Percentiles rank a stretch among this genome's conserved stretches.
phyloP scores from a whole-genome alignment of 108 stramenopile species.

The Discostella stelligeroides region DNA sequence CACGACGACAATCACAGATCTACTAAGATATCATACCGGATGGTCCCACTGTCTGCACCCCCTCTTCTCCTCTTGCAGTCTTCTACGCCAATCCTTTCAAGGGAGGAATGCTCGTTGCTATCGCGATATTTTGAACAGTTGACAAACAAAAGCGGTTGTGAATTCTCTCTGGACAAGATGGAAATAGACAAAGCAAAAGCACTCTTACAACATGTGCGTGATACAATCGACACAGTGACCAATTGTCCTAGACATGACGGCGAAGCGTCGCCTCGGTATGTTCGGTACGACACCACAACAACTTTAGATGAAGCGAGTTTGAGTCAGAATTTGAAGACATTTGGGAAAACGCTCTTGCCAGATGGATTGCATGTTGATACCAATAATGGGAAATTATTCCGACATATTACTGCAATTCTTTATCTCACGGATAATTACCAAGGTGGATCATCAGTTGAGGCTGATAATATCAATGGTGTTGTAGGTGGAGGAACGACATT shows the following conservation, averaged over 20 bases:
- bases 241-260: slow-evolving; percentile 39
- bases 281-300: slow-evolving; percentile 24
- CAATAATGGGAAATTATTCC: slow-evolving; percentile 50
- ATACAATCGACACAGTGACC: slow-evolving; percentile 41
- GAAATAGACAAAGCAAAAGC: slow-evolving; percentile 12
- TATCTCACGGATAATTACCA: slow-evolving; percentile 41
- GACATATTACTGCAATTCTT: slow-evolving; percentile 48
- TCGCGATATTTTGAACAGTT: slow-evolving; percentile 18
- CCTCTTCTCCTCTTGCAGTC: slow-evolving; percentile 25
- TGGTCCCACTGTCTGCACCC: slow-evolving; percentile 21
- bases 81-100: slow-evolving; percentile 12
- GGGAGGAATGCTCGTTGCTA: slow-evolving; percentile 17
- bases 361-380: slow-evolving; percentile 52
- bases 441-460: background rate
- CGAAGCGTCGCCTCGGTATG: slow-evolving; percentile 35
- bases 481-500: slow-evolving; percentile 46
- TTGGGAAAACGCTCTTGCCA: slow-evolving; percentile 28
- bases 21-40: background rate
- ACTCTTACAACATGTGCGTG: slow-evolving; percentile 15
- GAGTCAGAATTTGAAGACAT: slow-evolving; percentile 6
- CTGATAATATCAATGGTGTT: background rate
- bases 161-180: background rate
- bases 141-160: background rate
- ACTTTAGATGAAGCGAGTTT: slow-evolving; percentile 1
- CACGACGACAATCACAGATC: background rate